Conservation (phyloP, 495 filamentous ascomycete species). For the Neurospora cerealis region DNA sequence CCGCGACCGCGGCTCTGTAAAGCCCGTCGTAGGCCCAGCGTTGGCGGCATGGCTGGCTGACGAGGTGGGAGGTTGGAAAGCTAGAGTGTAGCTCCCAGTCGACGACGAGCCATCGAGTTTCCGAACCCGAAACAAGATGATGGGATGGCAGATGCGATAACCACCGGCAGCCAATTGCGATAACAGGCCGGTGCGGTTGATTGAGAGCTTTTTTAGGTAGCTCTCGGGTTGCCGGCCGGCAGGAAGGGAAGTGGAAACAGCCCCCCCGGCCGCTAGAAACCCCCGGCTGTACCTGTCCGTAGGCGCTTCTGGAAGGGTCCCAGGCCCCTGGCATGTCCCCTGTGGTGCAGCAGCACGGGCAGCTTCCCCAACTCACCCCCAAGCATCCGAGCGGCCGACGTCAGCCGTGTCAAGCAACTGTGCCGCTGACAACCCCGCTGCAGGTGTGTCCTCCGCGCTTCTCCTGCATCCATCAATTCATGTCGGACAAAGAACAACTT, state of each 20-base stretch:
- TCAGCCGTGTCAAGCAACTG: background rate
- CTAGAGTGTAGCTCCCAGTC: background rate
- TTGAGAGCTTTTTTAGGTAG: background rate
- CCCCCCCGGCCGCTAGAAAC: background rate
- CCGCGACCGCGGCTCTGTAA: constrained; percentile 6
- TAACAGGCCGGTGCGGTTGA: background rate
- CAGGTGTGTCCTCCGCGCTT: background rate
- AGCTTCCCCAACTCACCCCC: background rate
- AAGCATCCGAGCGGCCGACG: background rate
- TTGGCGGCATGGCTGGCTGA: constrained; percentile 22
- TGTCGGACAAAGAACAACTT: background rate
- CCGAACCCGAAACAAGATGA: background rate
- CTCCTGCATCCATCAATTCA: background rate
- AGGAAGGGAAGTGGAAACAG: background rate
- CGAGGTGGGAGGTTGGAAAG: background rate
- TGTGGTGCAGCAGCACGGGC: background rate
- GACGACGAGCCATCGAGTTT: background rate
- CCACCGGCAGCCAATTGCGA: background rate
- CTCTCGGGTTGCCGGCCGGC: background rate
- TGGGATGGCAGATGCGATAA: background rate
- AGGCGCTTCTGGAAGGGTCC: background rate
- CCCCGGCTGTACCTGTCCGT: background rate
- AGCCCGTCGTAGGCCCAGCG: constrained; percentile 19
- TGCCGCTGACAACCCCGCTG: background rate
- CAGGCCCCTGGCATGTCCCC: background rate